Evolutionary conservation across 306 rosid genomes (phyloP).

Genomic region (Trifolium fragiferum): DNA sequence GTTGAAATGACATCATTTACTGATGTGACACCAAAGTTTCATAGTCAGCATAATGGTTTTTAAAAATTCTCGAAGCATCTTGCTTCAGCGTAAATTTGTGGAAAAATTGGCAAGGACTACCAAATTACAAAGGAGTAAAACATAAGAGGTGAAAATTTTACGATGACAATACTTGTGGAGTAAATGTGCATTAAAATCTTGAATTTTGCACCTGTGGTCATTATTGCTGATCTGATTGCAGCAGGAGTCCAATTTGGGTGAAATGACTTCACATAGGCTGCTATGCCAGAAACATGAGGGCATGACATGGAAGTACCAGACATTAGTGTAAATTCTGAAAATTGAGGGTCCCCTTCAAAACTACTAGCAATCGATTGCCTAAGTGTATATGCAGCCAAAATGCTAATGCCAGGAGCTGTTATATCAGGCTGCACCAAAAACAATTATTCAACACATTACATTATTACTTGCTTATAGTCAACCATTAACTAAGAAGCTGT

Average conservation of each 20-base stretch:
- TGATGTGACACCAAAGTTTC: no score
- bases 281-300: constrained; percentile 85
- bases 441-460: constrained; percentile 3
- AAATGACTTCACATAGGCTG: constrained; percentile 89
- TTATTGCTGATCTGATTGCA: constrained; percentile 76
- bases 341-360: constrained; percentile 68
- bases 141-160: no score
- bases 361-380: constrained; percentile 74
- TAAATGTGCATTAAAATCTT: no score
- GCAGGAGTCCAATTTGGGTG: constrained; percentile 83
- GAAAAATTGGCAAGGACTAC: no score
- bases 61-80: no score
- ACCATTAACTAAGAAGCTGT: background rate
- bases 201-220: constrained; percentile 67
- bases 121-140: no score
- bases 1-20: no score
- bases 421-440: constrained; percentile 74
- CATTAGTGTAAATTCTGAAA: constrained; percentile 78
- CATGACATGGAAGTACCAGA: constrained; percentile 98
- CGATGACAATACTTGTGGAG: no score
- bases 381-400: constrained; percentile 80
- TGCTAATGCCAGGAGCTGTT: constrained; percentile 82
- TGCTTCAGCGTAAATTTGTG: no score
- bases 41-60: no score
- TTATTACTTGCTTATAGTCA: constrained; percentile 19